Percentiles rank a stretch among this genome's conserved stretches.
Evolutionary conservation across 2,329 filamentous ascomycete species (phyloP).

Genomic region (Zymoseptoria ardabiliae): DNA sequence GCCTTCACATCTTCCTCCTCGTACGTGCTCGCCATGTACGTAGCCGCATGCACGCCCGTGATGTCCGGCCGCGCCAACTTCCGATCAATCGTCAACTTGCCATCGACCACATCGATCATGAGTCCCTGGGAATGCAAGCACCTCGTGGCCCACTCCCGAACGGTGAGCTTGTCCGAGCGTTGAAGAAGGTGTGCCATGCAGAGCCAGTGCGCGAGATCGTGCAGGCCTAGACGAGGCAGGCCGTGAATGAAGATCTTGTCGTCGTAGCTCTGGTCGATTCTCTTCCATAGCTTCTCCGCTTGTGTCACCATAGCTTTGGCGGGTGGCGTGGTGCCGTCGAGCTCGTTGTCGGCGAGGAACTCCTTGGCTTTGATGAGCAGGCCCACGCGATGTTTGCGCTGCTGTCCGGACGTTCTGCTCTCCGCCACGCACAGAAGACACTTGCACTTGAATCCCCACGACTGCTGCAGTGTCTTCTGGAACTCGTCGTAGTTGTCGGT

Average conservation of each 20-base stretch:
- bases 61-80: neutral
- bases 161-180: neutral
- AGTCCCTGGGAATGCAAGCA: neutral
- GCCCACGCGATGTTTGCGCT: slow-evolving; percentile 1
- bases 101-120: neutral
- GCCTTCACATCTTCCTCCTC: neutral
- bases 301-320: neutral
- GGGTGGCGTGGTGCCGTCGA: neutral
- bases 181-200: slow-evolving; percentile 8
- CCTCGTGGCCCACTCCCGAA: neutral
- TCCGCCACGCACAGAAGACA: slow-evolving; percentile 35
- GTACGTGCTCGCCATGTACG: slow-evolving; percentile 6
- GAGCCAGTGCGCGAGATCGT: slow-evolving; percentile 12
- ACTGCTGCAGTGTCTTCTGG: slow-evolving; percentile 24
- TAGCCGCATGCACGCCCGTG: slow-evolving; percentile 8
- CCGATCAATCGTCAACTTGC: neutral
- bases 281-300: slow-evolving; percentile 7
- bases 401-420: neutral
- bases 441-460: slow-evolving; percentile 39
- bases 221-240: slow-evolving; percentile 10
- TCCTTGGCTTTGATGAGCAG: neutral
- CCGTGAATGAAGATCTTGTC: slow-evolving; percentile 3
- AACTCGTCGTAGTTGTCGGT: slow-evolving; percentile 22
- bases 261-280: slow-evolving; percentile 8
- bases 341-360: neutral